These are phyloP conservation scores for Sphaerobolus stellatus DNA, from an alignment of 1,284 basidiomycete genomes.

Conservation along the genomic window DNA sequence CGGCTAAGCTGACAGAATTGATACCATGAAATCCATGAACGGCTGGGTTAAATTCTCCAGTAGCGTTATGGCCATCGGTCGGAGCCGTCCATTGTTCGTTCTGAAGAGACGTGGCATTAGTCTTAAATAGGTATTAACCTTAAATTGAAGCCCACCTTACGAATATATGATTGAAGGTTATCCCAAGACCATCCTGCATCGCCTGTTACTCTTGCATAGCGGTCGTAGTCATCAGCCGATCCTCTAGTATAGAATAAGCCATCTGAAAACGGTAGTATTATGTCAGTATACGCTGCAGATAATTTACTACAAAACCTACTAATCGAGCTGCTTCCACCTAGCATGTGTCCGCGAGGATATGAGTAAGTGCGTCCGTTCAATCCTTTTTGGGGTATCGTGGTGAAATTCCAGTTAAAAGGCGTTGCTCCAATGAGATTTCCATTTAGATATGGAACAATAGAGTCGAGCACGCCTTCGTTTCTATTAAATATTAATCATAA, in stretches of 20 bases:
- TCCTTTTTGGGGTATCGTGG: neutral
- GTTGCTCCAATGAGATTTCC: slow-evolving; percentile 7
- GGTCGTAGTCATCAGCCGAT: slow-evolving; percentile 6
- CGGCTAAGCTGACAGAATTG: slow-evolving; percentile 42
- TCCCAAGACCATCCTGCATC: slow-evolving; percentile 11
- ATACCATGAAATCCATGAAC: slow-evolving; percentile 42
- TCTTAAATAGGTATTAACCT: neutral
- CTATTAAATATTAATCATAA: neutral
- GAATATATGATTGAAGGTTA: neutral
- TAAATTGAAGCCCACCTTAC: neutral
- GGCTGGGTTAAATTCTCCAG: slow-evolving; percentile 6
- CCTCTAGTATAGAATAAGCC: slow-evolving; percentile 6
- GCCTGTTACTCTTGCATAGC: slow-evolving; percentile 4
- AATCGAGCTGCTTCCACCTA: slow-evolving; percentile 4
- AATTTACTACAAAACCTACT: neutral
- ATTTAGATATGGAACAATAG: neutral
- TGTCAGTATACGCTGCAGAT: neutral
- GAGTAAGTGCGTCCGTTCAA: neutral
- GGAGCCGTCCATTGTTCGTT: slow-evolving; percentile 3
- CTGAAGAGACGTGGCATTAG: neutral
- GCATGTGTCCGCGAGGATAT: neutral
- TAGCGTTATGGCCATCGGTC: slow-evolving; percentile 6
- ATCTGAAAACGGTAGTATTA: neutral
- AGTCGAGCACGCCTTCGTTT: neutral
- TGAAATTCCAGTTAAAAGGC: slow-evolving; percentile 6